Evolutionary conservation across 2,329 filamentous ascomycete genomes (phyloP).

Genomic region (Colletotrichum viniferum): DNA sequence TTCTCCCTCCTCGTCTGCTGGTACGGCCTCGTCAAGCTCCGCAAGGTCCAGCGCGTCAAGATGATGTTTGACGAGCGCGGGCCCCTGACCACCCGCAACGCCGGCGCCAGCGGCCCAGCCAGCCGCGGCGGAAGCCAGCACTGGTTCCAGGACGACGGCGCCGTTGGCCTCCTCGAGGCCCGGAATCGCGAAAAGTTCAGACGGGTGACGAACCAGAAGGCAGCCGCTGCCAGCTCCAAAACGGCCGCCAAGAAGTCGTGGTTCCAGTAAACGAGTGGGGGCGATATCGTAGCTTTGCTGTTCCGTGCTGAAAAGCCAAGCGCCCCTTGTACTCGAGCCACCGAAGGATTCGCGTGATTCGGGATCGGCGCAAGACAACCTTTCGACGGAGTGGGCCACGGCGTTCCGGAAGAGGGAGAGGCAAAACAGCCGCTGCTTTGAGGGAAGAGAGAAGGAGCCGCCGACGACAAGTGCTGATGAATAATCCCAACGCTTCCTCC

Average conservation of each 20-base stretch:
- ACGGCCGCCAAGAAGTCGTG: conserved; percentile 28
- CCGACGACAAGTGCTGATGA: background rate
- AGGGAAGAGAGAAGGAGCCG: background rate
- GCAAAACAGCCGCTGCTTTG: background rate
- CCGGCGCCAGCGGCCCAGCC: background rate
- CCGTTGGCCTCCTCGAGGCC: conserved; percentile 56
- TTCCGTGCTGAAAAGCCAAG: background rate
- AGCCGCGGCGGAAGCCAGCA: conserved; percentile 32
- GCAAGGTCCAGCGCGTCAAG: conserved; percentile 84
- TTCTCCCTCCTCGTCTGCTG: conserved; percentile 80
- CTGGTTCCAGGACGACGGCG: conserved; percentile 53
- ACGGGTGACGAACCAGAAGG: conserved; percentile 43
- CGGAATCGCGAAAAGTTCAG: conserved; percentile 60
- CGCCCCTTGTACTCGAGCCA: background rate
- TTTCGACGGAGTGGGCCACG: background rate
- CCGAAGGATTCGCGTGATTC: background rate
- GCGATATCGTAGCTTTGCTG: background rate
- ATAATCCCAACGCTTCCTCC: background rate
- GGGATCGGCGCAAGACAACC: background rate
- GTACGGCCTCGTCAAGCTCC: conserved; percentile 83
- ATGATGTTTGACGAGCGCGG: conserved; percentile 67
- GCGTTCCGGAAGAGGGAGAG: background rate
- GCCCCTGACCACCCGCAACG: conserved; percentile 30
- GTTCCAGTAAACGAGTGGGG: background rate
- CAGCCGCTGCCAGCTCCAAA: conserved; percentile 53